phyloP scores from a whole-genome alignment of 768 basidiomycete species.

The Hortiboletus flavorubellus region DNA sequence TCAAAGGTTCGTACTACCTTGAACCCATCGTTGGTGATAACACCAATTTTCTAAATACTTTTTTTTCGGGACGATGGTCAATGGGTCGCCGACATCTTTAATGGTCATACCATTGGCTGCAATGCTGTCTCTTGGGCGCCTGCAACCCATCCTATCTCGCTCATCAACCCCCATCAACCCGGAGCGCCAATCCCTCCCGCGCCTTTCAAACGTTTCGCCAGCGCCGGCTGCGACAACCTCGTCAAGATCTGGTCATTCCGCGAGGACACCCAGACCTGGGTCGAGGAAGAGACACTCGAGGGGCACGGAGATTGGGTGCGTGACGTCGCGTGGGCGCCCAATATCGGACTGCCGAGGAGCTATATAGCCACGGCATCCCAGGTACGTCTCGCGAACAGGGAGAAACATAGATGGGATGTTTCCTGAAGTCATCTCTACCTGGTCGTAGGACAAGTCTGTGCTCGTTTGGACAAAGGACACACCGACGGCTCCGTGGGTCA shows the following conservation, averaged over 20 bases:
- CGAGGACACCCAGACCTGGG: conserved; percentile 85
- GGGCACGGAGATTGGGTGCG: conserved; percentile 98
- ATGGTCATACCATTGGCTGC: too few relatives aligned
- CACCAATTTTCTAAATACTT: not conserved
- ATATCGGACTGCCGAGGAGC: conserved; percentile 89
- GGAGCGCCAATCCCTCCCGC: conserved; percentile 35
- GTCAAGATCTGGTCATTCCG: conserved; percentile 37
- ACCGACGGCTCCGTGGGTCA: too few relatives aligned
- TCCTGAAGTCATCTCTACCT: not conserved
- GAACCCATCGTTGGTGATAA: not conserved
- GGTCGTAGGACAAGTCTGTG: too few relatives aligned
- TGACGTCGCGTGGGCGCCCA: conserved; percentile 99
- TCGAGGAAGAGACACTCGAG: conserved; percentile 84
- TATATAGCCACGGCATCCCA: conserved; percentile 97
- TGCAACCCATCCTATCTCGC: too few relatives aligned
- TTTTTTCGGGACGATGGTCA: not conserved
- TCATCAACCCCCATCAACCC: too few relatives aligned
- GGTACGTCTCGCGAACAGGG: conserved; percentile 33
- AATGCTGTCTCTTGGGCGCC: too few relatives aligned
- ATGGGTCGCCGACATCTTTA: not conserved
- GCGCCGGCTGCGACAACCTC: conserved; percentile 94
- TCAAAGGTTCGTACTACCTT: not conserved
- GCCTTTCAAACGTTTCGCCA: conserved; percentile 90
- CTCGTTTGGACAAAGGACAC: too few relatives aligned
- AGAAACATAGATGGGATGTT: not conserved